Evolutionary conservation across 108 stramenopile genomes (phyloP).

Genomic region (Nannochloropsis gaditana): DNA sequence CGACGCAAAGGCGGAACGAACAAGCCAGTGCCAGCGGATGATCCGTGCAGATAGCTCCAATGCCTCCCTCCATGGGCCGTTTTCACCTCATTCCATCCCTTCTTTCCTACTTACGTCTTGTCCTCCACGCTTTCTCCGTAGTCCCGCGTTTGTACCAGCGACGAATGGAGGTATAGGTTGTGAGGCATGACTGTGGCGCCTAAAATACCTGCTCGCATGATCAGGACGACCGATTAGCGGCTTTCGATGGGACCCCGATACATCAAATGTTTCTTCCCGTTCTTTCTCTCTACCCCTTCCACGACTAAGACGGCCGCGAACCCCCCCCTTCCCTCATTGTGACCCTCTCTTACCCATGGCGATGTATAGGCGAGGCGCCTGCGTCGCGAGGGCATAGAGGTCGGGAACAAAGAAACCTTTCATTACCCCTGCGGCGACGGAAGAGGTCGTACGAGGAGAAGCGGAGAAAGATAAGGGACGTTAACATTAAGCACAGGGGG

Average conservation of each 20-base stretch:
- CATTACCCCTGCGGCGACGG: neutral
- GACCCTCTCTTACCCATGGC: neutral
- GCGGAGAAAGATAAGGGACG: neutral
- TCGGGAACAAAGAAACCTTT: neutral
- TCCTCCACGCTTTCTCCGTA: neutral
- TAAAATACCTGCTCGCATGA: conserved; percentile 29
- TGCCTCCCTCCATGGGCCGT: neutral
- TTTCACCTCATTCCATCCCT: neutral
- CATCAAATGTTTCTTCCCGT: neutral
- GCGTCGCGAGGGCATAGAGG: neutral
- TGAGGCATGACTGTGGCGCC: conserved; percentile 45
- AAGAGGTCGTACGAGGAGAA: neutral
- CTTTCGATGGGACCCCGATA: too few species aligned
- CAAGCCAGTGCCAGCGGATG: neutral
- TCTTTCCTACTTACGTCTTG: neutral
- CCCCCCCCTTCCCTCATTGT: neutral
- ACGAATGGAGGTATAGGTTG: conserved; percentile 35
- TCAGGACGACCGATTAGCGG: neutral
- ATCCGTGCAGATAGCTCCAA: neutral
- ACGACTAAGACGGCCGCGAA: too few species aligned
- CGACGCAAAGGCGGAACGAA: neutral
- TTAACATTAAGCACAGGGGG: neutral
- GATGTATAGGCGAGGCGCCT: neutral
- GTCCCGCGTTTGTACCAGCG: conserved; percentile 24
- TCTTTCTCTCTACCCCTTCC: neutral